phyloP scores from a whole-genome alignment of 1,284 basidiomycete species.

The Acaromyces ingoldii region DNA sequence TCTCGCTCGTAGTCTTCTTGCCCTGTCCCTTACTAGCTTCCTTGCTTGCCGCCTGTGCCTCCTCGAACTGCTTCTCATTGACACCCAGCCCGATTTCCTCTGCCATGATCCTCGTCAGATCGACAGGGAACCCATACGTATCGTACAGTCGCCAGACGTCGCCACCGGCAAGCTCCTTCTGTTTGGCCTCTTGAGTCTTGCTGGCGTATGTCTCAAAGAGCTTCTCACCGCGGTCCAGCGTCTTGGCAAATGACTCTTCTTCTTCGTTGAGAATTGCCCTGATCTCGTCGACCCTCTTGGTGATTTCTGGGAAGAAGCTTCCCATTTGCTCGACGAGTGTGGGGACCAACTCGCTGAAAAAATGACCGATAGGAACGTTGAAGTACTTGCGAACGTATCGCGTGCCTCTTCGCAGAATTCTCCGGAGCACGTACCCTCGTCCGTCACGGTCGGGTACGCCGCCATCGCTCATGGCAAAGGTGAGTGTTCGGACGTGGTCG shows the following conservation, averaged over 20 bases:
- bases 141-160: slow-evolving; percentile 98
- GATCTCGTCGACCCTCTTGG: slow-evolving; percentile 73
- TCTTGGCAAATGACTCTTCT: slow-evolving; percentile 92
- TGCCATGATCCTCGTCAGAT: slow-evolving; percentile 94
- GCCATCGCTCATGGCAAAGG: slow-evolving; percentile 91
- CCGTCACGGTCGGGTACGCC: slow-evolving; percentile 95
- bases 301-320: slow-evolving; percentile 87
- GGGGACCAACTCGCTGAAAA: slow-evolving; percentile 89
- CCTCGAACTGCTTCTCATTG: slow-evolving; percentile 83
- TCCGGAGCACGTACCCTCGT: slow-evolving; percentile 86
- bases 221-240: slow-evolving; percentile 92
- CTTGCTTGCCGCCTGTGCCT: slow-evolving; percentile 79
- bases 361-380: slow-evolving; percentile 84
- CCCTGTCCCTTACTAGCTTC: slow-evolving; percentile 83
- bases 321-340: slow-evolving; percentile 85
- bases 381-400: slow-evolving; percentile 94
- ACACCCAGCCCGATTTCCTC: slow-evolving; percentile 82
- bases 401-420: slow-evolving; percentile 85
- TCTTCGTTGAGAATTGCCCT: slow-evolving; percentile 96
- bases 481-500: slow-evolving; percentile 91
- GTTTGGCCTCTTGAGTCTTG: slow-evolving; percentile 64
- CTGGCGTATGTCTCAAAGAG: slow-evolving; percentile 87
- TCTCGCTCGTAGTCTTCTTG: slow-evolving; percentile 58
- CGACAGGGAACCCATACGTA: slow-evolving; percentile 96
- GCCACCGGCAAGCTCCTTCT: slow-evolving; percentile 71